Evolutionary conservation across 768 basidiomycete species (phyloP).

Genomic region (Strobilomyces dryophilus): DNA sequence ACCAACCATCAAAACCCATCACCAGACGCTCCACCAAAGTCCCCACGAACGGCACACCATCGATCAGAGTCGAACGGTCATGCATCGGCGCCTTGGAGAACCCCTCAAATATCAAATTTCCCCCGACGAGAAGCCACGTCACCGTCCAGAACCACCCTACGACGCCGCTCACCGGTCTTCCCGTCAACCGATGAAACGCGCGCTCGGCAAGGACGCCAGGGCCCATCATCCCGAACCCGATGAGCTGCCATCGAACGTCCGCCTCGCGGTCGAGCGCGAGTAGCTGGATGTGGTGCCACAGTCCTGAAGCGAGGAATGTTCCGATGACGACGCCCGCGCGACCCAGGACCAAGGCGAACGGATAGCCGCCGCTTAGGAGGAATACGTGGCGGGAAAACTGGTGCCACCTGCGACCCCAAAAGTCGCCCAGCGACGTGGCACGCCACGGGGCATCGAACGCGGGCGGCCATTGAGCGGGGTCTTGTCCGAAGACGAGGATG

Average conservation of each 20-base stretch:
- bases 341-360: neutral
- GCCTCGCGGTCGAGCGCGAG: neutral
- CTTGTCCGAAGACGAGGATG: neutral
- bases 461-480: conserved; percentile 1
- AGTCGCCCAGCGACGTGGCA: neutral
- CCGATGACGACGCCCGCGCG: neutral
- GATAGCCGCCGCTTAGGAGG: neutral
- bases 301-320: neutral
- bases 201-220: neutral
- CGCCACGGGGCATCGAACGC: conserved; percentile 2
- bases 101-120: neutral
- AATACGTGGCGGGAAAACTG: neutral
- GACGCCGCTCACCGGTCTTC: neutral
- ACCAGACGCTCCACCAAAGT: neutral
- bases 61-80: neutral
- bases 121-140: neutral
- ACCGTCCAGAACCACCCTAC: conserved; percentile 3
- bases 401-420: conserved; percentile 5
- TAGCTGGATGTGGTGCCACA: neutral
- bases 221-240: conserved; percentile 6
- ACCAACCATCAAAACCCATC: neutral
- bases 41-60: neutral
- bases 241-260: neutral
- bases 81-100: neutral
- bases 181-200: neutral